phyloP scores from a whole-genome alignment of 208 protist genomes.

The Herpetomonas samuelpessoai region DNA sequence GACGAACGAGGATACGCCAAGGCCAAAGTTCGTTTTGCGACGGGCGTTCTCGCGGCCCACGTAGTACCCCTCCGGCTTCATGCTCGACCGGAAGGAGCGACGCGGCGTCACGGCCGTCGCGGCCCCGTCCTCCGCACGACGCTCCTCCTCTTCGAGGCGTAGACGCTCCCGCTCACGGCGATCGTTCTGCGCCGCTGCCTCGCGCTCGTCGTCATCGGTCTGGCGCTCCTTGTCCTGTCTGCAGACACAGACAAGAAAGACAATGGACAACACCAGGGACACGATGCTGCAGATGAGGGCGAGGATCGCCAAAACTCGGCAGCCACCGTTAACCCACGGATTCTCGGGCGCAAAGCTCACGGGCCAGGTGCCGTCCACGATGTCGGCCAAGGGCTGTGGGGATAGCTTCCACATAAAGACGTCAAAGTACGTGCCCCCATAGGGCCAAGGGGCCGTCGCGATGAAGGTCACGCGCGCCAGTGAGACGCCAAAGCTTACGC shows the following conservation, averaged over 20 bases:
- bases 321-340: background rate
- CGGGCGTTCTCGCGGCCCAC: background rate
- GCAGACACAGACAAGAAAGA: slow-evolving; percentile 11
- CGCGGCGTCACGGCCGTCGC: background rate
- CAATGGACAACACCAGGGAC: slow-evolving; percentile 3
- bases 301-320: slow-evolving; percentile 1
- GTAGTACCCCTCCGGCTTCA: background rate
- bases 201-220: background rate
- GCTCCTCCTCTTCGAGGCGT: background rate
- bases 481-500: slow-evolving; percentile 5
- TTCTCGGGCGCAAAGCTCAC: background rate
- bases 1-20: slow-evolving; percentile 2
- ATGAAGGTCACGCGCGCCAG: background rate
- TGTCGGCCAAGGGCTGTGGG: background rate
- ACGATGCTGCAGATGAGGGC: background rate
- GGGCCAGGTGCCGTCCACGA: background rate
- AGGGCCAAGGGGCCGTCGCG: background rate
- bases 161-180: background rate
- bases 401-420: background rate
- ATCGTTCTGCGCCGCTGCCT: background rate
- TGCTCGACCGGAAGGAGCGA: background rate
- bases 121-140: slow-evolving; percentile 6
- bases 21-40: background rate
- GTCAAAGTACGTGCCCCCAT: background rate
- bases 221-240: slow-evolving; percentile 2